These are phyloP conservation scores for Candida yuanshanica DNA, from an alignment of 805 yeast genomes.

Conservation along the genomic window DNA sequence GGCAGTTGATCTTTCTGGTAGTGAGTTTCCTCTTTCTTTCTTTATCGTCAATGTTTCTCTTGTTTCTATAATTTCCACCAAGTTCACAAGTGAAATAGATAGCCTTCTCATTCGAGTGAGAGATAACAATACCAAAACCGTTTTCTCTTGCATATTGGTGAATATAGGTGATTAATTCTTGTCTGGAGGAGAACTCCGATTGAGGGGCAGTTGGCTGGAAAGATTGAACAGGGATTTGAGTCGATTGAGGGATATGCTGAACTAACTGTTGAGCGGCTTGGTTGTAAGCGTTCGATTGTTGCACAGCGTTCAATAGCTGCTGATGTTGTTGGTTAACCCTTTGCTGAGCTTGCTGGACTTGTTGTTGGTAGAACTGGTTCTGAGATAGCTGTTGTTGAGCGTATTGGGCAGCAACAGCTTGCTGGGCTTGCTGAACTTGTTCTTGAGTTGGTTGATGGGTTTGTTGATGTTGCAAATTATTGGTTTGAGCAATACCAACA, in stretches of 20 bases:
- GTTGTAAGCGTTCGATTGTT: constrained; percentile 14
- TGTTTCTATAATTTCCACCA: constrained; percentile 26
- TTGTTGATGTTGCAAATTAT: constrained; percentile 16
- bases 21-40: constrained; percentile 26
- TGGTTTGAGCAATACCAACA: constrained; percentile 16
- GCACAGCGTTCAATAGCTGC: constrained; percentile 7
- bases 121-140: constrained; percentile 27
- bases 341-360: constrained; percentile 17
- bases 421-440: constrained; percentile 15
- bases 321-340: background rate
- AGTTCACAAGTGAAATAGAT: constrained; percentile 27
- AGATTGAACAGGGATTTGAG: constrained; percentile 6
- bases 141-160: constrained; percentile 26
- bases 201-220: constrained; percentile 21
- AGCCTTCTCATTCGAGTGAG: constrained; percentile 27
- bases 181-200: constrained; percentile 19
- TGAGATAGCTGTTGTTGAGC: constrained; percentile 16
- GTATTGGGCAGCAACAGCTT: constrained; percentile 7
- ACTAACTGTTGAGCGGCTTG: constrained; percentile 17
- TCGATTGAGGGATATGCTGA: constrained; percentile 11
- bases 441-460: constrained; percentile 15
- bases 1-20: constrained; percentile 27
- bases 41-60: constrained; percentile 26
- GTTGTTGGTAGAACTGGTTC: constrained; percentile 18
- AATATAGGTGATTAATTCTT: constrained; percentile 21